Base-by-base conservation (phyloP, 2,329 filamentous ascomycete genomes). In the Akanthomyces uredinophilus region DNA sequence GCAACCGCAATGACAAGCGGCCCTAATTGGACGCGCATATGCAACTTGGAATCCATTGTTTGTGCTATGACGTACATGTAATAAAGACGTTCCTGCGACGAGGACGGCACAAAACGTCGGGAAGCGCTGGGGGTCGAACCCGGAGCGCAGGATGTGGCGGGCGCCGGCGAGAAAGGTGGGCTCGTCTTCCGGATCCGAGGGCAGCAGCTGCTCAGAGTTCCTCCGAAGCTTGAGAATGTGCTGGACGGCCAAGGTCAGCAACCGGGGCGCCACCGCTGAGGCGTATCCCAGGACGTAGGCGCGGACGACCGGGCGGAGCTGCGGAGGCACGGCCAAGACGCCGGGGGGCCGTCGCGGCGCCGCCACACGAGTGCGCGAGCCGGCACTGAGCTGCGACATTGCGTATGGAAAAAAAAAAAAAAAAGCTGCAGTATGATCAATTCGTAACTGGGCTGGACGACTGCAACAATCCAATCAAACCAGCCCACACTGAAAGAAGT, bases 231-330 rank as follows among this genome's bases (percentile, higher is more conserved):
- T 76, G 63, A 75, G 76, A 64, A 82, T 69, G 68, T 81, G 77
- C 65, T 82, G 79, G 59, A 86, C 69, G 35, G 86, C 65, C 63
- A 87, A 71, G 2, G 81, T 82, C 65, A 86, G 68, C 24, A 87
- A 71, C 64, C 84, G 78, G 14, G 85, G 85, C 32, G 77, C 79
- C 8, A 87, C 83, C 39, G 80, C 78, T 57, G 84, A 87, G 20
- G 80, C 80, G 74, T 87, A 88, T 35, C 85, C 85, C 39, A 87
- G 68, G 16, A 85, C 69, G 71, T 86, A 88, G 52, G 86, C 85
- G 63, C 84, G 80, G 60, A 86, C 68, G 27, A 86, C 71, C 18
- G 86, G 85, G 58, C 82, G 79, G 37, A 87, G 72, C 46, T 78
- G 64, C 14, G 80, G 76, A 35, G 84, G 83, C 50, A 87, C 63